Evolutionary conservation across 106 monocot species (phyloP).

Genomic region (Iris macrosiphon): DNA sequence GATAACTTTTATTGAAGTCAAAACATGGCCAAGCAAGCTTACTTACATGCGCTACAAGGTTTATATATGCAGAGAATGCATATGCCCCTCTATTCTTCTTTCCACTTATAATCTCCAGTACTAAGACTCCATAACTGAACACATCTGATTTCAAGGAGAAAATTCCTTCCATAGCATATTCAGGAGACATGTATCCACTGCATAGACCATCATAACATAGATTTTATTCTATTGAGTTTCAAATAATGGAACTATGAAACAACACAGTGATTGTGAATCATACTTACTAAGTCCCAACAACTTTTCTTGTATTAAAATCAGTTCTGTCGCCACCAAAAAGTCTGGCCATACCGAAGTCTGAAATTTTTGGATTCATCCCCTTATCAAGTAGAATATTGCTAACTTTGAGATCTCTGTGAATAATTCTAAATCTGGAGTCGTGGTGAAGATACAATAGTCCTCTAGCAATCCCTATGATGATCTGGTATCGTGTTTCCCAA

Average conservation of each 20-base stretch:
- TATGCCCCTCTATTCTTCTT: slow-evolving; percentile 16
- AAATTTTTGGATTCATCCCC: slow-evolving; percentile 34
- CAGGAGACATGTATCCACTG: slow-evolving; percentile 37
- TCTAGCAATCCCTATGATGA: slow-evolving; percentile 29
- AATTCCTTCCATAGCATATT: slow-evolving; percentile 26
- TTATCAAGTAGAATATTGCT: slow-evolving; percentile 29
- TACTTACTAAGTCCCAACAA: slow-evolving; percentile 28
- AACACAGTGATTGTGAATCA: too few relatives aligned
- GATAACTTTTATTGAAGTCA: too few relatives aligned
- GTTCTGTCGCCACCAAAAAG: slow-evolving; percentile 19
- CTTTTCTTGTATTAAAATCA: slow-evolving; percentile 14
- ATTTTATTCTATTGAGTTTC: not conserved
- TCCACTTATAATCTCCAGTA: slow-evolving; percentile 25
- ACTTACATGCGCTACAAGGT: slow-evolving; percentile 28
- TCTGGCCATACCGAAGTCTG: slow-evolving; percentile 36
- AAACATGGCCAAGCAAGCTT: not conserved
- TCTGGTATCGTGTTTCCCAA: slow-evolving; percentile 16
- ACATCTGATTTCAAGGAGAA: slow-evolving; percentile 34
- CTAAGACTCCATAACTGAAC: slow-evolving; percentile 24
- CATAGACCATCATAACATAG: not conserved
- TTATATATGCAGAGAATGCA: not conserved
- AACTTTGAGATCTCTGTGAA: slow-evolving; percentile 32
- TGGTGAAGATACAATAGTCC: slow-evolving; percentile 37
- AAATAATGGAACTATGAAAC: not conserved
- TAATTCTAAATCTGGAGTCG: slow-evolving; percentile 23